Evolutionary conservation across 345 rosid genomes (phyloP), one percentile per base, ranked within the genome.

Genomic region (Dipteronia dyeriana): DNA sequence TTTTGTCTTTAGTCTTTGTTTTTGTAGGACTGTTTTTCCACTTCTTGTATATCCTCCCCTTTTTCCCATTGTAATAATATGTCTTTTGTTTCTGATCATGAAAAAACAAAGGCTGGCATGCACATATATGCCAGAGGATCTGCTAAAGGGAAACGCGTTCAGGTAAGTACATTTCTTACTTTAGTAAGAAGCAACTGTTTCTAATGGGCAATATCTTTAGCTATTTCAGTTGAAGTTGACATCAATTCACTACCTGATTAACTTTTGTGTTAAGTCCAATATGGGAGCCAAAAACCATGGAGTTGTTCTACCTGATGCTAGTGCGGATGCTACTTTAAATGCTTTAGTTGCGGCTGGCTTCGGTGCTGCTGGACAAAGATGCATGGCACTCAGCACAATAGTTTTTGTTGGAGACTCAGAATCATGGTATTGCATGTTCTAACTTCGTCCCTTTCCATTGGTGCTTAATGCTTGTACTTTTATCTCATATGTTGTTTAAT

Each of bases 281-380:
- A 93, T 95, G 99, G 99, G 99, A 62, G 99, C 99, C 14, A 95
- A 95, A 82, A 95, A 93, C 82, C 99, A 95, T 73, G 99, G 92
- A 67, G 81, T 95, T 68, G 92, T 95, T 76, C 76, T 95, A 61
- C 92, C 97, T 79, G 97, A 95, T 85, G 97, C 98, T 62, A 91
- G 86, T 59, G 1, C 86, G 10, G 94, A 95, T 79, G 91, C 95
- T 74, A 84, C 99, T 63, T 78, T 95, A 67, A 95, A 91, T 82
- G 97, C 99, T 23, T 79, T 95, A 73, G 89, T 84, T 79, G 98
- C 97, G 77, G 99, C 99, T 79, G 99, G 98, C 25, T 95, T 95
- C 89, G 99, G 98, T 82, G 99, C 99, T 66, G 98, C 98, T 62
- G 99, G 99, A 77, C 99, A 93, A 76, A 90, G 99, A 82, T 95